Evolutionary conservation across 2,329 filamentous ascomycete species (phyloP).

Genomic region (Knufia petricola): DNA sequence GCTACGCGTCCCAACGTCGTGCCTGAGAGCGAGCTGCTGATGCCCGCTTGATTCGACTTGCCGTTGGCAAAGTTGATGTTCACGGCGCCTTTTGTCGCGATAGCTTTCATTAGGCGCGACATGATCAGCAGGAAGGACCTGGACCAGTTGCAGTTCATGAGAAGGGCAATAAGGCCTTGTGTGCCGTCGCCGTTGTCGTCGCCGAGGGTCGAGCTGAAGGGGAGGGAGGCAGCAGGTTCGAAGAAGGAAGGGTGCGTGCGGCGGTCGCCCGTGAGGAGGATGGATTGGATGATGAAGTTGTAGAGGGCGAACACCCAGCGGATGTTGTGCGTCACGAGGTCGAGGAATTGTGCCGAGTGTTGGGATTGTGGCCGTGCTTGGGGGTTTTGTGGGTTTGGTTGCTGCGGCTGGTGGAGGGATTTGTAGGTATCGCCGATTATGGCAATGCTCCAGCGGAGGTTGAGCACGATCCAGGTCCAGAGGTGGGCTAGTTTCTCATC

Average conservation of each 20-base stretch:
- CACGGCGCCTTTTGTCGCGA: slow-evolving; percentile 41
- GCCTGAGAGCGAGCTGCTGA: neutral
- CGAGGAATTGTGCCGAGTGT: slow-evolving; percentile 52
- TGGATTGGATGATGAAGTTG: slow-evolving; percentile 45
- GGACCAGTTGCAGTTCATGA: slow-evolving; percentile 65
- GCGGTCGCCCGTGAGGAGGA: slow-evolving; percentile 37
- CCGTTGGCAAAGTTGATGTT: slow-evolving; percentile 41
- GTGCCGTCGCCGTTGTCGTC: slow-evolving; percentile 18
- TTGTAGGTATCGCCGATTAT: slow-evolving; percentile 5
- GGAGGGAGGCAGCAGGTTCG: slow-evolving; percentile 3
- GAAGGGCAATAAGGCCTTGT: slow-evolving; percentile 34
- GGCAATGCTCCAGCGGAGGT: slow-evolving; percentile 11
- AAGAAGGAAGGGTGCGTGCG: slow-evolving; percentile 21
- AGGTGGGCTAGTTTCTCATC: slow-evolving; percentile 12
- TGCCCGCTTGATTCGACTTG: neutral
- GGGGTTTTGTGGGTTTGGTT: slow-evolving; percentile 11
- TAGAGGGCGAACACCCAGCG: slow-evolving; percentile 66
- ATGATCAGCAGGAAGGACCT: slow-evolving; percentile 59
- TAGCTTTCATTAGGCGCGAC: slow-evolving; percentile 23
- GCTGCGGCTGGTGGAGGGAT: neutral
- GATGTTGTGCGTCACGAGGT: slow-evolving; percentile 62
- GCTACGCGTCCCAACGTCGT: slow-evolving; percentile 42
- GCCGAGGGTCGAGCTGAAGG: slow-evolving; percentile 10
- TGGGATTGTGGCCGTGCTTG: neutral
- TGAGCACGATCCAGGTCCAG: slow-evolving; percentile 22